Conservation (phyloP, 345 rosid genomes). For the Kernera saxatilis region DNA sequence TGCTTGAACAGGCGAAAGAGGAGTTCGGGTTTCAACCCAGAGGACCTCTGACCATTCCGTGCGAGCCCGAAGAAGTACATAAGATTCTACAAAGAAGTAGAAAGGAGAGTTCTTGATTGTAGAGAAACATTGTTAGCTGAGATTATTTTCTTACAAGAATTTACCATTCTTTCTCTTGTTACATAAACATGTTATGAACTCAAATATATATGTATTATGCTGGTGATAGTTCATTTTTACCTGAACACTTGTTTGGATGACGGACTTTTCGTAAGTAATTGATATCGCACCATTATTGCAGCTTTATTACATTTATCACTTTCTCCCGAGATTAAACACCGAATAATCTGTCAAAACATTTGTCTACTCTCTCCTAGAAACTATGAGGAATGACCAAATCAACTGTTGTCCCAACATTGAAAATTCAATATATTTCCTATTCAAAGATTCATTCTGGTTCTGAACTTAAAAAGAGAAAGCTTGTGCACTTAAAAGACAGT, state of each 20-base stretch:
- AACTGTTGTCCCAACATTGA: conserved; percentile 33
- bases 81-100: conserved; percentile 30
- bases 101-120: conserved; percentile 5
- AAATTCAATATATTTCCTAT: conserved; percentile 49
- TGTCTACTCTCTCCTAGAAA: conserved; percentile 71
- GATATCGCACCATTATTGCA: conserved; percentile 57
- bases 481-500: no score
- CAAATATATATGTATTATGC: background rate
- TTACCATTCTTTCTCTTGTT: background rate
- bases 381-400: conserved; percentile 56
- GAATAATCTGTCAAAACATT: background rate
- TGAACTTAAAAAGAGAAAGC: background rate
- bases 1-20: conserved; percentile 47
- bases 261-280: no score
- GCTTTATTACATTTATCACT: conserved; percentile 72
- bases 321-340: conserved; percentile 44
- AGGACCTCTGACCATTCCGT: conserved; percentile 45
- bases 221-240: conserved; percentile 4
- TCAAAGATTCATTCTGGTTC: background rate
- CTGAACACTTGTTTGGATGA: conserved; percentile 10
- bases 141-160: conserved; percentile 5
- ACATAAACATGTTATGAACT: background rate
- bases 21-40: conserved; percentile 47
- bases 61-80: conserved; percentile 54
- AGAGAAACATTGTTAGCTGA: background rate